Percentiles rank a stretch among this genome's conserved stretches.
Evolutionary conservation across 1,284 basidiomycete species (phyloP).

Genomic region (Leccinum discolor): DNA sequence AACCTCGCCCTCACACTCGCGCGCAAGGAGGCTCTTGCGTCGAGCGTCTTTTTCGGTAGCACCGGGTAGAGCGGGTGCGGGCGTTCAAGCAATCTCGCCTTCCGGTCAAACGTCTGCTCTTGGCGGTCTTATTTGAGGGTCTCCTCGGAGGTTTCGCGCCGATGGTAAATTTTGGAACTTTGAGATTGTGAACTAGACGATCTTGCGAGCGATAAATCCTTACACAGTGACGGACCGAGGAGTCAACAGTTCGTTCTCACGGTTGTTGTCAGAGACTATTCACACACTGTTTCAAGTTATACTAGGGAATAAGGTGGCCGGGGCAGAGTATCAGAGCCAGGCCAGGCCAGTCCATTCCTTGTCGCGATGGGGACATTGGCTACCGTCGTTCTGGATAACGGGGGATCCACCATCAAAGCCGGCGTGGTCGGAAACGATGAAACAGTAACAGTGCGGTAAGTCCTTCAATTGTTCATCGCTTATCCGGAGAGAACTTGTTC

Average conservation of each 20-base stretch:
- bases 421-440: conserved; percentile 45
- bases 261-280: neutral
- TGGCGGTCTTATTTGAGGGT: conserved; percentile 18
- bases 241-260: conserved; percentile 15
- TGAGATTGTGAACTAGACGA: neutral
- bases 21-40: conserved; percentile 88
- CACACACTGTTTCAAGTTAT: neutral
- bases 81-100: neutral
- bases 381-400: conserved; percentile 82
- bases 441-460: conserved; percentile 21
- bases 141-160: conserved; percentile 14
- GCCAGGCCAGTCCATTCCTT: neutral
- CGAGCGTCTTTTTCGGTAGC: conserved; percentile 90
- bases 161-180: neutral
- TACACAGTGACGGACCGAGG: neutral
- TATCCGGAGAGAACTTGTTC: conserved; percentile 1
- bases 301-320: neutral
- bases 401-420: conserved; percentile 79
- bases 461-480: conserved; percentile 2
- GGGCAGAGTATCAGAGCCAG: neutral
- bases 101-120: conserved; percentile 10
- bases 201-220: neutral
- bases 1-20: conserved; percentile 75
- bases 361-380: conserved; percentile 40
- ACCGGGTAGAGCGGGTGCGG: conserved; percentile 76